Evolutionary conservation across 352 stramenopile genomes (phyloP).

Genomic region (Pythium diclinum): DNA sequence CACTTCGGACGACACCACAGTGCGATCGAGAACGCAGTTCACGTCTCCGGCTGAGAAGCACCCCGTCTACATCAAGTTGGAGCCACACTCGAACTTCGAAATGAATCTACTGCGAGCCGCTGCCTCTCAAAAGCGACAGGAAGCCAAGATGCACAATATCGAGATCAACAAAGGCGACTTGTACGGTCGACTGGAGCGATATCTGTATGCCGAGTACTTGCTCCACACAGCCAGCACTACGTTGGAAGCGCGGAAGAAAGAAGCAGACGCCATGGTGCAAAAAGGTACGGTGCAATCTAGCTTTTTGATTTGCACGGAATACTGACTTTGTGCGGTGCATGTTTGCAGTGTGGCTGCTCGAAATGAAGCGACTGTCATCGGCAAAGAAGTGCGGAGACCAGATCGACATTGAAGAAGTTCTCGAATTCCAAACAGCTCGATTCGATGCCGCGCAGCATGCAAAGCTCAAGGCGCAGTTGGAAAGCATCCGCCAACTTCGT

Average conservation of each 20-base stretch:
- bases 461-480: conserved; percentile 63
- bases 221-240: conserved; percentile 59
- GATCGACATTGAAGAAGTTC: conserved; percentile 32
- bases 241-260: conserved; percentile 56
- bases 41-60: conserved; percentile 34
- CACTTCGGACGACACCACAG: not conserved
- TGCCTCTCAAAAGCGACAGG: conserved; percentile 73
- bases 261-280: conserved; percentile 61
- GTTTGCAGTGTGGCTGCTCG: conserved; percentile 28
- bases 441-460: conserved; percentile 57
- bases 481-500: conserved; percentile 69
- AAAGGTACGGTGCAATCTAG: conserved; percentile 47
- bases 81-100: conserved; percentile 81
- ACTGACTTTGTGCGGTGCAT: not conserved
- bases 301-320: not conserved
- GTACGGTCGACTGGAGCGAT: conserved; percentile 66
- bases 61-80: conserved; percentile 67
- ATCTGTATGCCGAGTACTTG: conserved; percentile 79
- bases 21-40: not conserved
- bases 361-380: conserved; percentile 29
- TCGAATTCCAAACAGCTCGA: conserved; percentile 57
- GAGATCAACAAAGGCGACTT: conserved; percentile 80
- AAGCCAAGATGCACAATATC: conserved; percentile 84
- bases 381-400: conserved; percentile 34
- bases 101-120: conserved; percentile 78